A percentile compares a stretch with the other conserved stretches of the same genome.
Conservation (phyloP, 2,329 filamentous ascomycete species). For the Penicillium sclerotigenum region DNA sequence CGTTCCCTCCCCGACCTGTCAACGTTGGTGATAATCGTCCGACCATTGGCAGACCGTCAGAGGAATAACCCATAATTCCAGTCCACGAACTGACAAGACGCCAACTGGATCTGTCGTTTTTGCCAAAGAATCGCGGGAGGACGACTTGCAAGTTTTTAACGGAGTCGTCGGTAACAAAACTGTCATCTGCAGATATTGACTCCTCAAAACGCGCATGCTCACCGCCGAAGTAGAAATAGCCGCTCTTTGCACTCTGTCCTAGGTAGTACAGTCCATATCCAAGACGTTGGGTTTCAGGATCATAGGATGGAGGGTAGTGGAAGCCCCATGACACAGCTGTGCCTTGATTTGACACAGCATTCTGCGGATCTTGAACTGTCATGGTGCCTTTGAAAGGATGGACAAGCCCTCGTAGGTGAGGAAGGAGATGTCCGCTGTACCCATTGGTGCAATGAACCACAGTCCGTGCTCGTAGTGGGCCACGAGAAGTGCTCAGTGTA, state of each 20-base stretch:
- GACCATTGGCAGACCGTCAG: conserved; percentile 52
- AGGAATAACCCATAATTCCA: conserved; percentile 51
- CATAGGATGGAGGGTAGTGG: conserved; percentile 26
- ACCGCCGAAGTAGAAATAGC: conserved; percentile 30
- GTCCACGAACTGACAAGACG: conserved; percentile 29
- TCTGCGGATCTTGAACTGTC: conserved; percentile 40
- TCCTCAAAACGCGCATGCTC: conserved; percentile 22
- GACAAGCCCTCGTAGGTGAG: conserved; percentile 36
- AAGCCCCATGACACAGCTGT: conserved; percentile 29
- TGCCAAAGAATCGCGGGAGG: conserved; percentile 23
- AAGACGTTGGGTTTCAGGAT: conserved; percentile 14
- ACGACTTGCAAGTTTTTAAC: conserved; percentile 18
- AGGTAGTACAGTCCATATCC: conserved; percentile 27
- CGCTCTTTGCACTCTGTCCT: conserved; percentile 25
- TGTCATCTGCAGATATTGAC: conserved; percentile 25
- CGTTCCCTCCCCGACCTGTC: conserved; percentile 30
- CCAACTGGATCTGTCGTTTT: conserved; percentile 10
- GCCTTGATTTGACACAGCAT: conserved; percentile 20
- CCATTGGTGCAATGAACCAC: conserved; percentile 47
- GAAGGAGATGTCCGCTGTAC: conserved; percentile 43
- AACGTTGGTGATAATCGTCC: conserved; percentile 45
- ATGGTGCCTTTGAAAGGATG: conserved; percentile 44
- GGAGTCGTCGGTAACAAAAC: conserved; percentile 13
- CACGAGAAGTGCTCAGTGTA: conserved; percentile 37
- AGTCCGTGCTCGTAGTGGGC: conserved; percentile 32